Evolutionary conservation across 345 rosid species (phyloP), one percentile per base, ranked within the genome.

Genomic region (Raphanus sativus): DNA sequence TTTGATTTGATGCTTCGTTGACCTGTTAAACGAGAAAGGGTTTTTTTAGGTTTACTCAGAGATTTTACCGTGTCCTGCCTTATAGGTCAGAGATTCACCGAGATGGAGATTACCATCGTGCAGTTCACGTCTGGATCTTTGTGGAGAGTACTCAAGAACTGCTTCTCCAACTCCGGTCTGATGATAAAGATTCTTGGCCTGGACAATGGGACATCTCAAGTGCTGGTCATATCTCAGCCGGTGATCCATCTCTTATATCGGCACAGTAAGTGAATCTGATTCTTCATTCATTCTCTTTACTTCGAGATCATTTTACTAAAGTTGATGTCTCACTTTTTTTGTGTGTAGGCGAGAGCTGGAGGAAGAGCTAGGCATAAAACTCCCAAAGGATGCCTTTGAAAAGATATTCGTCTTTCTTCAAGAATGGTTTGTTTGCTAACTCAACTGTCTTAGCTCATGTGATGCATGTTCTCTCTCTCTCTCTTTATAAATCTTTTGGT

Each of bases 181-280:
- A 94, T 50, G 75, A 85, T 75, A 94, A 91, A 89, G 97, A 91
- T 71, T 94, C 97, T 0, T 92, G 91, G 92, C 87, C 98, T 9
- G 95, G 97, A 15, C 79, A 62, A 13, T 94, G 97, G 98, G 97
- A 94, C 78, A 87, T 90, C 73, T 93, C 98, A 25, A 89, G 98
- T 77, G 98, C 98, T 72, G 97, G 98, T n/a, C 96, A 94, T 81
- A 86, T 94, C 1, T 85, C 95, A 75, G 96, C 98, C 12, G 94
- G 93, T 62, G 94, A 86, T 82, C 83, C 98, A 1, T 88, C 97
- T 0, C 88, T 94, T 66, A 12, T 87, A 16, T 75, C 97, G 1
- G 97, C 97, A 0, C 92, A 86, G 97, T 94, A 63, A 81, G 82
- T 67, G 0, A 64, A 52, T 26, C 69, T 7, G 9, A 56, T 64